Evolutionary conservation across 208 protist species (phyloP).

Genomic region (Crithidia mellificae): DNA sequence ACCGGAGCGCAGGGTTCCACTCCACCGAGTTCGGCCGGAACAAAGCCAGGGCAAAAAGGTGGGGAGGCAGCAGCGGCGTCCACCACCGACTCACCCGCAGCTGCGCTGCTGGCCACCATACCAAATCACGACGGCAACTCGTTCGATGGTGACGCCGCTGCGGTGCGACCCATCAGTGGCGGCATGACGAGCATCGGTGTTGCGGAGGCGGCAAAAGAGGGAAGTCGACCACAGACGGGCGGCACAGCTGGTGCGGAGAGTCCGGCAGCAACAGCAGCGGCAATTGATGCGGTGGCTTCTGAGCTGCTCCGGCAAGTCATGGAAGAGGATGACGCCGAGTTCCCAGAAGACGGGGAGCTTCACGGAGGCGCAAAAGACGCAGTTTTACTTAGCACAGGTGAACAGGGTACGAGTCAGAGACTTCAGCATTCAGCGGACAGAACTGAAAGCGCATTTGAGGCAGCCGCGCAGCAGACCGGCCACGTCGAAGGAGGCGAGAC

Average conservation of each 20-base stretch:
- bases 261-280: background rate
- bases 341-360: background rate
- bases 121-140: background rate
- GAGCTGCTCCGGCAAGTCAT: slow-evolving; percentile 27
- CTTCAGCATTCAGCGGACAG: too few species aligned
- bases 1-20: background rate
- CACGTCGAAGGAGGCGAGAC: too few species aligned
- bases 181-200: background rate
- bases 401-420: too few species aligned
- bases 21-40: background rate
- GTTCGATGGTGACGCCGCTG: background rate
- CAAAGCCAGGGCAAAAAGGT: background rate
- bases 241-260: too few species aligned
- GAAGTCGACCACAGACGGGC: background rate
- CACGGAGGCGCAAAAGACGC: background rate
- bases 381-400: too few species aligned
- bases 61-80: background rate
- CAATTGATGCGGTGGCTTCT: slow-evolving; percentile 12
- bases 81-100: background rate
- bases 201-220: background rate
- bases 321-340: slow-evolving; percentile 2
- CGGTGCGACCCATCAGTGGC: background rate
- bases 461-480: too few species aligned
- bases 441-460: too few species aligned
- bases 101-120: slow-evolving; percentile 14